Base-by-base conservation (phyloP, 352 stramenopile species). In the Phytophthora boehmeriae region DNA sequence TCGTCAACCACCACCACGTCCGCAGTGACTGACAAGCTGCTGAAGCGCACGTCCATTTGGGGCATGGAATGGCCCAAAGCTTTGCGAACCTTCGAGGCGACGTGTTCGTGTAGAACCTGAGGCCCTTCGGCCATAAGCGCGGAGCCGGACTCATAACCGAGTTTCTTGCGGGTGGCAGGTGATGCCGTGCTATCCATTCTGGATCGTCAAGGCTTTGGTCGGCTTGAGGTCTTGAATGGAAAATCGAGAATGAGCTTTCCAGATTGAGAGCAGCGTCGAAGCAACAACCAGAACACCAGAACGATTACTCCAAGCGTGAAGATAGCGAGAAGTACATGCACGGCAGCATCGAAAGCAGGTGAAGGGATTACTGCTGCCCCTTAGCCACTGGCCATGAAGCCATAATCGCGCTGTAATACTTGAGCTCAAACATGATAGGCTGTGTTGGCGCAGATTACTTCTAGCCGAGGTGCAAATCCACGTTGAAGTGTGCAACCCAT, bases 1-100 rank as follows among this genome's bases (percentile, higher is more conserved):
- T 64, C 53, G 47, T 75, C 66, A 1, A 62, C 57, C 20, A 74
- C 55, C 2, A 73, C 60, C n/a, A 74, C 62, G 38, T 77, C 68
- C 17, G 75, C 75, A 4, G 62, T 62, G 25, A 80, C 19, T 17
- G 73, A 78, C n/a, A 85, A 39, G 57, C 80, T 56, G 16, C 65
- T 58, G 50, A 85, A 81, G 23, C 70, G 75, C 14, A 85, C 64
- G 52, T 85, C 75, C 59, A 80, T 71, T 53, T 79, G 66, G 4
- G 75, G 75, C 63, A 84, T 55, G 9, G 25, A 32, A n/a, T 42
- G 63, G 2, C 74, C 71, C 4, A 77, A 19, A 4, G 74, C 49
- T 8, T 55, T 2, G 23, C 53, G 47, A 22, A 71, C 14, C 44
- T 54, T 58, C 5, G 36, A 23, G 28, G 59, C 63, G 8, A 71